A percentile compares a stretch with the other conserved stretches of the same genome.
Conservation (phyloP, 257 asterid species). For the Jaltomata sinuosa region DNA sequence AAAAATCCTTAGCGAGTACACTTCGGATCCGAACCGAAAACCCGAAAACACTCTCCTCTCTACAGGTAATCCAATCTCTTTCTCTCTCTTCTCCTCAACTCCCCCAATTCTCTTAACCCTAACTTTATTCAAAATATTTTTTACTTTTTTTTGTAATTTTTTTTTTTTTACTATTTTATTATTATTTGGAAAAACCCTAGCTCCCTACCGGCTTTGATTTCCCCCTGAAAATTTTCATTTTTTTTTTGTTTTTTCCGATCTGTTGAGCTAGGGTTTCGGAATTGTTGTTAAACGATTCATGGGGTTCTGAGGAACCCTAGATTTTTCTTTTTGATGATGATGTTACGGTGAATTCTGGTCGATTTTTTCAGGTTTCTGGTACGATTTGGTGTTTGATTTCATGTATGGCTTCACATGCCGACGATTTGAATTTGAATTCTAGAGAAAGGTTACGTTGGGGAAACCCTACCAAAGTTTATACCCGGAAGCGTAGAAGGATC, state of each 20-base stretch:
- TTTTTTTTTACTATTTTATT: background rate
- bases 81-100: background rate
- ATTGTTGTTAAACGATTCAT: slow-evolving; percentile 6
- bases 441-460: slow-evolving; percentile 27
- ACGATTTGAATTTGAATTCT: slow-evolving; percentile 29
- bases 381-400: background rate
- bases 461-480: slow-evolving; percentile 34
- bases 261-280: slow-evolving; percentile 16
- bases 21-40: slow-evolving; percentile 32
- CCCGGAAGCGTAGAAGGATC: slow-evolving; percentile 15
- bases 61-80: slow-evolving; percentile 6
- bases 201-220: background rate
- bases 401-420: slow-evolving; percentile 51
- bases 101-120: slow-evolving; percentile 4
- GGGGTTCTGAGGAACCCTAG: slow-evolving; percentile 43
- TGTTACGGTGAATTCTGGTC: slow-evolving; percentile 3
- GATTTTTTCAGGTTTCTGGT: slow-evolving; percentile 1
- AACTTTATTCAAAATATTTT: background rate
- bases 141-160: background rate
- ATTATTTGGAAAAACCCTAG: slow-evolving; percentile 30
- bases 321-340: background rate
- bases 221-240: background rate
- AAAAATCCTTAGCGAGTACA: slow-evolving; percentile 22
- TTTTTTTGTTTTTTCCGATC: background rate
- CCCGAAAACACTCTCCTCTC: background rate